Base-by-base conservation (phyloP, 208 protist genomes). In the Crithidia fasciculata region DNA sequence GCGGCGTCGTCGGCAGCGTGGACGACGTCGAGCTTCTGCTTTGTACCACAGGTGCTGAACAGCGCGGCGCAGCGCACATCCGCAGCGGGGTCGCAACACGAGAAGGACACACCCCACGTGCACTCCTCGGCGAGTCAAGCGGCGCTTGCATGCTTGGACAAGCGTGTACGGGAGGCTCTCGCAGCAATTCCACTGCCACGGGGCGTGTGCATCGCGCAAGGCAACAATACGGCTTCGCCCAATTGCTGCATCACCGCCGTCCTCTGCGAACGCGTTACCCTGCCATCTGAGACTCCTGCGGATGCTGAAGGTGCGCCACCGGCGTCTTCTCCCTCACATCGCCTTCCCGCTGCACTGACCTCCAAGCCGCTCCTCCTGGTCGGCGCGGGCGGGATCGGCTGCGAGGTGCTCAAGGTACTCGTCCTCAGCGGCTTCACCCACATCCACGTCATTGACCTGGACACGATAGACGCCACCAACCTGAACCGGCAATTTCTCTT, bases 401-500 rank as follows among this genome's bases (percentile, higher is more conserved):
- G 99, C 82, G 99, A 99, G 83, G 79, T 99, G 66, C 86, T 99
- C 9, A 99, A 99, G 86, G 98, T 99, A 67, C 81, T 99, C 0
- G 95, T 99, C 6, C 78, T 99, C 16, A 78, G 81, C 41, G 98
- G 98, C 16, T 99, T 99, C 81, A 65, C 66, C 16, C 45, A 97
- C 74, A 94, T 99, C 19, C 90, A 98, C 56, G 81, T 99, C 18
- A 88, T 99, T 82, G 99, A 99, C 80, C 85, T 99, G 37, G 99
- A 99, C 84, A 99, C 98, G 2, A 99, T 99, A 62, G 99, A 99
- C 69, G 90, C 99, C 8, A 98, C 92, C 43, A 99, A 99, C 73
- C 82, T 99, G 13, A 99, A 99, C 83, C 76, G 99, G 6, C 99
- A 99, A 83, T 99, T 99, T 85, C 91, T 99, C 15, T 99, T 99